phyloP scores from a whole-genome alignment of 2,329 filamentous ascomycete genomes.

The Colletotrichum echinochloae region DNA sequence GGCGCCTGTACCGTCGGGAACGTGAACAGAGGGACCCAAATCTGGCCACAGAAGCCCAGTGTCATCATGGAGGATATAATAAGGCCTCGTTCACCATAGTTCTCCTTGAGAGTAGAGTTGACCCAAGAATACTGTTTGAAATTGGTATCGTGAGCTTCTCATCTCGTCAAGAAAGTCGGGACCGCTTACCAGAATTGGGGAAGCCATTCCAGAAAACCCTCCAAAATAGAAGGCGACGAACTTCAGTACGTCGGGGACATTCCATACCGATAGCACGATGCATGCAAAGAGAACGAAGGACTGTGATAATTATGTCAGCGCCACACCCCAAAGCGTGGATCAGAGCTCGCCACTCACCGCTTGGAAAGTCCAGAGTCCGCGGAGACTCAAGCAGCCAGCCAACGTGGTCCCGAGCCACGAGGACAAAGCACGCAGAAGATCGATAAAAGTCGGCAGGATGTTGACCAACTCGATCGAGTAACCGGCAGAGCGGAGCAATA shows the following conservation, averaged over 20 bases:
- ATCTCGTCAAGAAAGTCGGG: neutral
- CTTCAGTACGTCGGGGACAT: slow-evolving; percentile 47
- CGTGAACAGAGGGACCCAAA: slow-evolving; percentile 48
- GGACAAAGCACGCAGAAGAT: slow-evolving; percentile 44
- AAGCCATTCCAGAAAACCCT: slow-evolving; percentile 48
- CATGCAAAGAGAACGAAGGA: slow-evolving; percentile 45
- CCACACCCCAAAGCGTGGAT: accelerated
- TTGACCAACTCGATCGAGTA: slow-evolving; percentile 40
- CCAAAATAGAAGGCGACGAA: slow-evolving; percentile 50
- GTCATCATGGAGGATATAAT: slow-evolving; percentile 52
- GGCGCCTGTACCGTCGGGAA: slow-evolving; percentile 47
- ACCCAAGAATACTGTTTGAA: slow-evolving; percentile 47
- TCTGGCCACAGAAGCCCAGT: slow-evolving; percentile 48
- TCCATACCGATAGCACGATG: slow-evolving; percentile 48
- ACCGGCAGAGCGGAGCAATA: slow-evolving; percentile 37
- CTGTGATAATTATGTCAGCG: slow-evolving; percentile 3
- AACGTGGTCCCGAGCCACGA: slow-evolving; percentile 48
- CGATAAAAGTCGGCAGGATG: slow-evolving; percentile 45
- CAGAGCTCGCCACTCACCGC: neutral
- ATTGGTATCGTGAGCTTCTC: neutral
- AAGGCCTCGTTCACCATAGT: slow-evolving; percentile 49
- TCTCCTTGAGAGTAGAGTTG: slow-evolving; percentile 48
- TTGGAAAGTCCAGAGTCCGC: slow-evolving; percentile 48
- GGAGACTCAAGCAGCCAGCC: slow-evolving; percentile 45
- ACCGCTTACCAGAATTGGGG: slow-evolving; percentile 43